These are phyloP conservation scores for Trichoderma aggressivum DNA, from an alignment of 2,329 filamentous ascomycete genomes.

Conservation along the genomic window DNA sequence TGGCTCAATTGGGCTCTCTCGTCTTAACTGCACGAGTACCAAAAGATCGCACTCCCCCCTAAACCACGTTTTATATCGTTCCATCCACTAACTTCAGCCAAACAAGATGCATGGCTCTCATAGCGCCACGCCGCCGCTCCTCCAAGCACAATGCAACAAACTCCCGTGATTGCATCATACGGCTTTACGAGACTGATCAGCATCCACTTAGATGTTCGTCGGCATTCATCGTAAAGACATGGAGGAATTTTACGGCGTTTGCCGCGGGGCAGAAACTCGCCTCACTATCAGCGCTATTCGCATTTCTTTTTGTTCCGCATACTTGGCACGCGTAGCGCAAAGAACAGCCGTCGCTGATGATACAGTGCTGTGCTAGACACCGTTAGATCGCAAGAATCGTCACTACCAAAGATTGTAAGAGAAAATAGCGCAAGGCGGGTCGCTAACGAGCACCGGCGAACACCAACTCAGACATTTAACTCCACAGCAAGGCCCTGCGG, in stretches of 20 bases:
- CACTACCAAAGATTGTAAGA: not conserved
- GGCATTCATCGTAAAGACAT: not conserved
- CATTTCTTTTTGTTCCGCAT: not conserved
- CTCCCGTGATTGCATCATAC: not conserved
- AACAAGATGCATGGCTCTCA: not conserved
- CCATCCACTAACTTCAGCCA: not conserved
- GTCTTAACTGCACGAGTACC: not conserved
- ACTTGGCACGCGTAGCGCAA: not conserved
- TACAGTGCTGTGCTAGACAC: not conserved
- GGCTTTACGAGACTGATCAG: not conserved
- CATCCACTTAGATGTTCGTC: not conserved
- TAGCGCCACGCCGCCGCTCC: not conserved
- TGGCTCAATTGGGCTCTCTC: not conserved
- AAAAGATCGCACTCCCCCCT: not conserved
- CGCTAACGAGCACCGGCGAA: not conserved
- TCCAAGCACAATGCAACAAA: not conserved
- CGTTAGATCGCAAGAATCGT: not conserved
- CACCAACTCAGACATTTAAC: not conserved
- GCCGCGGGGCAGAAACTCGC: not conserved
- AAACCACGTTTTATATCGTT: not conserved
- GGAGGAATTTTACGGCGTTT: not conserved
- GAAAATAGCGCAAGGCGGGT: slow-evolving; percentile 16
- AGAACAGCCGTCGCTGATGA: not conserved
- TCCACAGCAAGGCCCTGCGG: slow-evolving; percentile 20
- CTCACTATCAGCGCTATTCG: not conserved